These are phyloP conservation scores for Lasiodiplodia hormozganensis DNA, from an alignment of 2,329 filamentous ascomycete genomes.

Conservation along the genomic window DNA sequence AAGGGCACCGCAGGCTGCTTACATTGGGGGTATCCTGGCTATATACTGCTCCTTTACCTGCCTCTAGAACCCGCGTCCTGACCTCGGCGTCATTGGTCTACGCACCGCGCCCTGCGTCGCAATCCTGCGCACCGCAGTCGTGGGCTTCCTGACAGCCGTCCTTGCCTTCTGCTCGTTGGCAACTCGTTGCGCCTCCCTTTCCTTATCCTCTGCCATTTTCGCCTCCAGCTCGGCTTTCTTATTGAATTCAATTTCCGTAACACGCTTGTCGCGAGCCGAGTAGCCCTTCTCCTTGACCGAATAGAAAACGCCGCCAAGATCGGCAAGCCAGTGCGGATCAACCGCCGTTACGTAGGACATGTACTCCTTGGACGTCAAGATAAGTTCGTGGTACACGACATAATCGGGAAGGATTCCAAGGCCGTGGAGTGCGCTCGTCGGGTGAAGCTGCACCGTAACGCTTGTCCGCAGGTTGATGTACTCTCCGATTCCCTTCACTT, in stretches of 20 bases:
- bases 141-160: conserved; percentile 22
- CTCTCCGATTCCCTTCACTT: conserved; percentile 94
- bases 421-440: conserved; percentile 91
- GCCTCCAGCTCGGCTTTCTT: conserved; percentile 90
- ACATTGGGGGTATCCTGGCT: conserved; percentile 14
- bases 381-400: conserved; percentile 96
- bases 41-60: not conserved
- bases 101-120: conserved; percentile 24
- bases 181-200: conserved; percentile 64
- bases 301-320: conserved; percentile 96
- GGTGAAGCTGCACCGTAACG: conserved; percentile 92
- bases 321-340: conserved; percentile 95
- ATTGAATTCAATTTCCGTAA: conserved; percentile 92
- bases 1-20: not conserved
- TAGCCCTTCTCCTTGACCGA: conserved; percentile 98
- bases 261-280: conserved; percentile 80
- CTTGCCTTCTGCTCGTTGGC: conserved; percentile 42
- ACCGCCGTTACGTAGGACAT: conserved; percentile 97
- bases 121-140: conserved; percentile 23
- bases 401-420: conserved; percentile 94
- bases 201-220: conserved; percentile 88
- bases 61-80: conserved; percentile 24
- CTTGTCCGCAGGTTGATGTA: conserved; percentile 96
- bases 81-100: conserved; percentile 17
- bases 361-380: conserved; percentile 95